Evolutionary conservation across 83 land plant species (phyloP), one percentile per base, ranked within the genome.

Genomic region (Picea engelmannii): DNA sequence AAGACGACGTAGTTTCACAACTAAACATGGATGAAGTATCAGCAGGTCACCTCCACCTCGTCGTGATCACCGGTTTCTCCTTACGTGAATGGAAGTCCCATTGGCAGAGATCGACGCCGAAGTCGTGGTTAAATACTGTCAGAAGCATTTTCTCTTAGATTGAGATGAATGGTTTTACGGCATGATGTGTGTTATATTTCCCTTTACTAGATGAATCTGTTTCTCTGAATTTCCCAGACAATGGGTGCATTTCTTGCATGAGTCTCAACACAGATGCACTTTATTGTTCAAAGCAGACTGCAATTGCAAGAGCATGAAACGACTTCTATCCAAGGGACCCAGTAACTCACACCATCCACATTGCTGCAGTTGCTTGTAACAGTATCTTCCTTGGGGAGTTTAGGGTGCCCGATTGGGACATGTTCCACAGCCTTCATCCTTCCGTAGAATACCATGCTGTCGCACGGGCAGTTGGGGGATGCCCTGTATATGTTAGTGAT

Each of bases 371-470:
- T 47, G 95, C 96, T 31, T 96, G 91, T 82, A 96, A 96, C 82
- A 87, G 91, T 38, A 80, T 96, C 38, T 96, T 96, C 84, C 91
- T 96, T 68, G 99, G 96, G 44, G 98, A 96, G 76, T 88, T 96
- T 76, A 96, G 95, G 99, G 89, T 88, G 44, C 98, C 99, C 18
- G 99, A 96, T 83, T 96, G 99, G 99, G 99, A 97, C 86, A 97
- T 95, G 99, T 97, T 95, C 84, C 99, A 97, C 61, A 84, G 87
- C 60, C 85, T 77, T 47, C 98, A 96, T 79, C 93, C 98, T 44
- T 91, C 93, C 63, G 96, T 90, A 35, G 98, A 93, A 42, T 96
- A 89, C 81, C 99, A 96, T 83, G 99, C 91, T 17, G 96, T 98
- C 17, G 98, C 99, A 62, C 87, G 99, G 62, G 99, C 99, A 6